Percentiles rank a stretch among this genome's conserved stretches.
phyloP scores from a whole-genome alignment of 352 stramenopile genomes.

The Phytophthora sansomeana region DNA sequence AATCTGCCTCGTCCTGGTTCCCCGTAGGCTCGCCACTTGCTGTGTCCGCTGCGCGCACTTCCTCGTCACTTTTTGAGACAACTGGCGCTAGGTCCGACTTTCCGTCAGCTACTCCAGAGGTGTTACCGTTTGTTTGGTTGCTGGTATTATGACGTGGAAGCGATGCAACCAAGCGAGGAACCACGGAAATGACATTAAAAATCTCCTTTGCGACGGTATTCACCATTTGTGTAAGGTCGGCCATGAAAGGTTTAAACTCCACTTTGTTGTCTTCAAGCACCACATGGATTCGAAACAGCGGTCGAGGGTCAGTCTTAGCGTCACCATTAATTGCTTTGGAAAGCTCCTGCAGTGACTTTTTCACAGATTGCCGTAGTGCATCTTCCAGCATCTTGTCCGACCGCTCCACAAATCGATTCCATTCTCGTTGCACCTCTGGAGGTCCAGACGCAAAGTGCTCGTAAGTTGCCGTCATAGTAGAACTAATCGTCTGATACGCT shows the following conservation, averaged over 20 bases:
- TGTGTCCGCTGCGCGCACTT: slow-evolving; percentile 32
- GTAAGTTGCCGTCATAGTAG: slow-evolving; percentile 93
- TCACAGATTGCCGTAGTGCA: slow-evolving; percentile 92
- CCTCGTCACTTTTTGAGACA: slow-evolving; percentile 19
- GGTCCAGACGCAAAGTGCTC: slow-evolving; percentile 91
- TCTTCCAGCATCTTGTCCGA: slow-evolving; percentile 93
- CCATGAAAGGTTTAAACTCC: slow-evolving; percentile 95
- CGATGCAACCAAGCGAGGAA: slow-evolving; percentile 85
- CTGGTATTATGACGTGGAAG: slow-evolving; percentile 33
- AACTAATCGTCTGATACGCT: slow-evolving; percentile 87
- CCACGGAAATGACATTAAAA: slow-evolving; percentile 94
- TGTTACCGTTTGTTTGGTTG: slow-evolving; percentile 37
- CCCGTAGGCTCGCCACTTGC: slow-evolving; percentile 19
- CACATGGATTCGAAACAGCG: slow-evolving; percentile 94
- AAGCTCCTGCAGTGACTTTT: slow-evolving; percentile 95
- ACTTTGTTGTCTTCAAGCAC: slow-evolving; percentile 94
- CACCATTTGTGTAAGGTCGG: slow-evolving; percentile 94
- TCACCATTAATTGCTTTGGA: slow-evolving; percentile 95
- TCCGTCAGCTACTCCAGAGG: slow-evolving; percentile 13
- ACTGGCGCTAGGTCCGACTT: slow-evolving; percentile 16
- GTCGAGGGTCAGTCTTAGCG: slow-evolving; percentile 91
- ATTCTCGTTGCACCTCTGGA: slow-evolving; percentile 93
- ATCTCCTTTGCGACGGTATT: slow-evolving; percentile 96
- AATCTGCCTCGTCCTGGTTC: slow-evolving; percentile 31
- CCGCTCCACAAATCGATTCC: slow-evolving; percentile 90